Base-by-base conservation (phyloP, 495 filamentous ascomycete genomes). In the Mycothermus thermophilus region DNA sequence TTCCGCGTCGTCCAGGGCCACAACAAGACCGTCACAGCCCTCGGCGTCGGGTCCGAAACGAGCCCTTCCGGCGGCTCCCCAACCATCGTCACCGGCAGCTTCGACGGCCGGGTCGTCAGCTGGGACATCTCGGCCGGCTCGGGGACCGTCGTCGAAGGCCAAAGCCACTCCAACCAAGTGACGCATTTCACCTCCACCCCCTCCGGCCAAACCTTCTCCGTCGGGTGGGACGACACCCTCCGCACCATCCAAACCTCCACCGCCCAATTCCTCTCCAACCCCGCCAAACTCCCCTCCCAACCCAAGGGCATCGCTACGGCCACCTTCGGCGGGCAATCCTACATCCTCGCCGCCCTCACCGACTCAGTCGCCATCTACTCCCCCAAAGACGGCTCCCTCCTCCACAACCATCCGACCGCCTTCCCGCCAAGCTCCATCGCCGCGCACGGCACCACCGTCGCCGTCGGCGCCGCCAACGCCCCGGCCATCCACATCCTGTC, bases 151-250 rank as follows among this genome's bases (percentile, higher is more conserved):
- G 65, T 92, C 30, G 80, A 87, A 27, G 90, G 90, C 13, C 74
- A 83, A 16, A 55, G 65, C 10, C 90, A 94, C 54, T 74, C 74
- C 5, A 84, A 84, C 49, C 88, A 83, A 50, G 74, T 96, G 35
- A 72, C 80, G 7, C 81, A 79, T 16, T 75, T 97, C 33, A 57
- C 80, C 2, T 58, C 77, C 1, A 58, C 77, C 1, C 58, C 64
- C 34, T 45, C 54, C 4, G 67, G 74, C 19, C 63, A 74, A 38
- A 72, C 84, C 19, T 85, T 83, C 60, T 90, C 81, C 58, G 80
- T 87, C 11, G 86, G 75, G 46, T 96, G 90, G 90, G 90, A 97
- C 55, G 90, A 97, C 55, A 87, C 83, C 4, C 71, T 94, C 24
- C 80, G 87, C 38, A 77, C 72, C 25, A 68, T 92, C 40, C 80